phyloP scores from a whole-genome alignment of 2,329 filamentous ascomycete species.

The Ophiocordyceps camponoti-floridani region DNA sequence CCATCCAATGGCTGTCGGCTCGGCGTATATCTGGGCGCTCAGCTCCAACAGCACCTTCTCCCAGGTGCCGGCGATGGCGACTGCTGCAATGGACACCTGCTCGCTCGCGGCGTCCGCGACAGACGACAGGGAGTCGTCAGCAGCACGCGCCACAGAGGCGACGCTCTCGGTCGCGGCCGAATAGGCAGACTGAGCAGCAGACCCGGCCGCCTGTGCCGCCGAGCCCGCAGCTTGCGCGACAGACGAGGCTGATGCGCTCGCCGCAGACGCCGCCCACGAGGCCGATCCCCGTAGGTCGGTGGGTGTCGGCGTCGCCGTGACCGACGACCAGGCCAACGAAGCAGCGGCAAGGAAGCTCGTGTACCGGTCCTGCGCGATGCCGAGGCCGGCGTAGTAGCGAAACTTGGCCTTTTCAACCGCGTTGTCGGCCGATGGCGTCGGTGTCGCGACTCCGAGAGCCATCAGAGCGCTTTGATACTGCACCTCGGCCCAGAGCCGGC shows the following conservation, averaged over 20 bases:
- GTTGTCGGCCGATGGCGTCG: conserved; percentile 31
- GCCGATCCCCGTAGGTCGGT: conserved; percentile 30
- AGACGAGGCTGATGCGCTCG: conserved; percentile 24
- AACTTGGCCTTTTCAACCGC: conserved; percentile 42
- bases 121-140: conserved; percentile 18
- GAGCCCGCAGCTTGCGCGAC: conserved; percentile 26
- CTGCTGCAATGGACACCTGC: conserved; percentile 16
- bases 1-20: conserved; percentile 40
- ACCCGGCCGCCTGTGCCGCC: conserved; percentile 26
- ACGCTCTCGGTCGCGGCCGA: conserved; percentile 25
- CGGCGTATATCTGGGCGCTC: conserved; percentile 52
- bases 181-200: conserved; percentile 31
- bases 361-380: conserved; percentile 63
- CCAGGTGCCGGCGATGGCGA: conserved; percentile 21
- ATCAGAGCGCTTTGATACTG: conserved; percentile 54
- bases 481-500: conserved; percentile 50
- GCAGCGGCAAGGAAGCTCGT: conserved; percentile 56
- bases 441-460: conserved; percentile 43
- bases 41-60: conserved; percentile 36
- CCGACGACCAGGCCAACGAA: conserved; percentile 45
- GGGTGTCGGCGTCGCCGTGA: conserved; percentile 41
- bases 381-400: conserved; percentile 63
- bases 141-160: conserved; percentile 18
- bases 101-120: conserved; percentile 27
- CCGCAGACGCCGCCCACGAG: conserved; percentile 31